Evolutionary conservation across 768 basidiomycete genomes (phyloP).

Genomic region (Fomitopsis serialis): DNA sequence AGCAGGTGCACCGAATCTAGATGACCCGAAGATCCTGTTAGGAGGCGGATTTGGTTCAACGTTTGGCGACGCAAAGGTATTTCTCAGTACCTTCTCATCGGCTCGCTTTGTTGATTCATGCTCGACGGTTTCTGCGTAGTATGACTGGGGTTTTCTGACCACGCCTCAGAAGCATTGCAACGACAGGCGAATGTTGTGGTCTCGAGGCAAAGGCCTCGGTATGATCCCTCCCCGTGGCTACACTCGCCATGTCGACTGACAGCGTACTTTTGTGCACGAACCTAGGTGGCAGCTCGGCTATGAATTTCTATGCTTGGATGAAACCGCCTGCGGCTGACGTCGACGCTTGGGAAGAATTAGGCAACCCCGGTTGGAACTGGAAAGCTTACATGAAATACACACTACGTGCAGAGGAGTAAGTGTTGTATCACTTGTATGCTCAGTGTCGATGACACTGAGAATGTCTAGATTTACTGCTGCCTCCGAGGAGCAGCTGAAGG

Average conservation of each 20-base stretch:
- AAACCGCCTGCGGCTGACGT: constrained; percentile 25
- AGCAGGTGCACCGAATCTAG: constrained; percentile 17
- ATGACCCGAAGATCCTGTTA: constrained; percentile 7
- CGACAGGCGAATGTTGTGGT: neutral
- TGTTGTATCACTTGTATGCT: neutral
- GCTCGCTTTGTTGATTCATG: neutral
- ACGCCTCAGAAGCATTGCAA: constrained; percentile 6
- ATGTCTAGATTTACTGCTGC: neutral
- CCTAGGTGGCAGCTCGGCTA: constrained; percentile 35
- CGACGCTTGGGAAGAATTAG: constrained; percentile 39
- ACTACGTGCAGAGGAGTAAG: constrained; percentile 25
- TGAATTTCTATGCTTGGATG: constrained; percentile 37
- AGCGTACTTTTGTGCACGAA: too few relatives aligned
- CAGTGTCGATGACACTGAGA: too few relatives aligned
- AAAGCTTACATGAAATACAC: constrained; percentile 23
- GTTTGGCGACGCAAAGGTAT: constrained; percentile 3
- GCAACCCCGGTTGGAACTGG: constrained; percentile 56
- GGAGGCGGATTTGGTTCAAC: neutral
- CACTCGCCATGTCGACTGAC: neutral
- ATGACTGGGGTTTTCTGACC: constrained; percentile 11
- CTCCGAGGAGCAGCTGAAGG: neutral
- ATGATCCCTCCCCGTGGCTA: neutral
- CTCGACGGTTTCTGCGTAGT: constrained; percentile 4
- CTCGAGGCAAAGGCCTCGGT: constrained; percentile 19
- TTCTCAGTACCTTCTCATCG: neutral